Evolutionary conservation across 306 rosid species (phyloP).

Genomic region (Canavalia ensiformis): DNA sequence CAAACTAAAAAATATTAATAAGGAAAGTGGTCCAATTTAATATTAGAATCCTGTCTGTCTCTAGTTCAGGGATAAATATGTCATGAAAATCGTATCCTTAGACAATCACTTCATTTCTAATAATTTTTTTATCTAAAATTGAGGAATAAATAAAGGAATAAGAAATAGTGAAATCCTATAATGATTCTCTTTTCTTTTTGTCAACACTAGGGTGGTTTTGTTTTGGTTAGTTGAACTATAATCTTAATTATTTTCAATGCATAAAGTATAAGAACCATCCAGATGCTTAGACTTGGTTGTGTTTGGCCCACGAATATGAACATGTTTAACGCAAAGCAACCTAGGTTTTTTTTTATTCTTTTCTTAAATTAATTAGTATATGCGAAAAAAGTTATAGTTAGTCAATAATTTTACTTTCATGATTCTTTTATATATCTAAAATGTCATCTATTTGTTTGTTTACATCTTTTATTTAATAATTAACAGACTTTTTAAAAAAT

Average conservation of each 20-base stretch:
- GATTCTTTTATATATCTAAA: too few relatives aligned
- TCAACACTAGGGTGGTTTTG: conserved; percentile 33
- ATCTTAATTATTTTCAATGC: conserved; percentile 16
- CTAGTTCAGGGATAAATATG: neutral
- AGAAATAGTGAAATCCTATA: neutral
- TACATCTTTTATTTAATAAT: too few relatives aligned
- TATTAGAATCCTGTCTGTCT: neutral
- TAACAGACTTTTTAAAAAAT: too few relatives aligned
- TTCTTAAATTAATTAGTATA: conserved; percentile 18
- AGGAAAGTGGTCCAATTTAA: neutral
- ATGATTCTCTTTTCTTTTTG: conserved; percentile 38
- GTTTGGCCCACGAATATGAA: conserved; percentile 43
- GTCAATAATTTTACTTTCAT: neutral
- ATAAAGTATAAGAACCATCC: conserved; percentile 31
- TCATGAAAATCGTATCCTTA: neutral
- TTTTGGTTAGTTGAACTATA: conserved; percentile 46
- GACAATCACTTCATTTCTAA: neutral
- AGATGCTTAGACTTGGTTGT: conserved; percentile 39
- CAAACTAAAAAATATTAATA: neutral
- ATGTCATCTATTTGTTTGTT: too few relatives aligned
- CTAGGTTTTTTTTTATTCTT: conserved; percentile 9
- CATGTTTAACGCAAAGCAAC: conserved; percentile 34
- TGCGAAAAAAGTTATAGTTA: conserved; percentile 20
- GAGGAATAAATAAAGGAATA: neutral
- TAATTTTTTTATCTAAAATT: neutral